phyloP scores from a whole-genome alignment of 495 filamentous ascomycete species.

The Entonaema liquescens region DNA sequence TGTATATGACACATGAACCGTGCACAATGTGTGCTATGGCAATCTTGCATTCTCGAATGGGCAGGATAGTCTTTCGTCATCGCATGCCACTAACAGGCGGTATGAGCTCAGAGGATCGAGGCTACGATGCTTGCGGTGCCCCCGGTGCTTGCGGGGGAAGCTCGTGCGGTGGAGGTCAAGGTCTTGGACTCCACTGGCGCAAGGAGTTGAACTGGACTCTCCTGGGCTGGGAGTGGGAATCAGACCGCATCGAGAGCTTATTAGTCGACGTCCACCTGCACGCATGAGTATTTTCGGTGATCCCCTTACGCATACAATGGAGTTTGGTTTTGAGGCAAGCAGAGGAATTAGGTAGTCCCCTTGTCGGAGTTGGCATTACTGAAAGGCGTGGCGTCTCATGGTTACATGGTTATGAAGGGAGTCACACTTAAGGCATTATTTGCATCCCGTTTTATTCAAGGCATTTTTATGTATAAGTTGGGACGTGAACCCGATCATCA shows the following conservation, averaged over 20 bases:
- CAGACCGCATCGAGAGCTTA: constrained; percentile 48
- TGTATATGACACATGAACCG: constrained; percentile 93
- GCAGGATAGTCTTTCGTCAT: constrained; percentile 77
- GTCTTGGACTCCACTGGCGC: constrained; percentile 90
- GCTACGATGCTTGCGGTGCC: constrained; percentile 42
- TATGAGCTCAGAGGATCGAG: constrained; percentile 59
- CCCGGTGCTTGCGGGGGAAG: constrained; percentile 40
- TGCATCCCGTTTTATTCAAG: constrained; percentile 4
- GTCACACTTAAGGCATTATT: constrained; percentile 2
- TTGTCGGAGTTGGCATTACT: constrained; percentile 42
- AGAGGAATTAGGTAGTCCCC: constrained; percentile 62
- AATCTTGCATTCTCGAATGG: constrained; percentile 88
- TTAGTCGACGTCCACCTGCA: constrained; percentile 50
- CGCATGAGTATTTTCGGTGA: constrained; percentile 42
- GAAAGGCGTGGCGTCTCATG: constrained; percentile 14
- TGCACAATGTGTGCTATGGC: constrained; percentile 98
- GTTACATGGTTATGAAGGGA: constrained; percentile 1
- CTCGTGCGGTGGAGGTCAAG: constrained; percentile 57
- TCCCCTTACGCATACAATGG: constrained; percentile 8
- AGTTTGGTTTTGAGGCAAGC: constrained; percentile 49
- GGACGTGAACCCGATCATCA: background rate
- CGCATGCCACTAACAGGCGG: constrained; percentile 69
- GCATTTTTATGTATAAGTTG: constrained; percentile 15
- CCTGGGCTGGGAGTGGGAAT: constrained; percentile 81
- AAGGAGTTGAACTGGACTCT: constrained; percentile 94